phyloP scores from a whole-genome alignment of 176 grass and related monocot genomes.

The Lolium rigidum region DNA sequence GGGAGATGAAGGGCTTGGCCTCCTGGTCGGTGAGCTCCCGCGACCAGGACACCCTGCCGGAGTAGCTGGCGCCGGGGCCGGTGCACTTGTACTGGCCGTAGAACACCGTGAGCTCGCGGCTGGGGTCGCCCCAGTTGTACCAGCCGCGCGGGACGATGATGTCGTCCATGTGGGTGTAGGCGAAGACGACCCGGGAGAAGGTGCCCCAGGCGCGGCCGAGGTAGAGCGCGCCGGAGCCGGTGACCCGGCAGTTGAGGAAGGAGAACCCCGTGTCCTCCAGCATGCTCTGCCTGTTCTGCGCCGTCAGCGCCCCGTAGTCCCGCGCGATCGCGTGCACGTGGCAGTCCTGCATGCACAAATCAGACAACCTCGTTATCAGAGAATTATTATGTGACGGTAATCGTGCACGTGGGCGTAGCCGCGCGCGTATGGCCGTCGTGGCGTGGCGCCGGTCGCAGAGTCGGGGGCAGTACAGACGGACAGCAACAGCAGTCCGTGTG shows the following conservation, averaged over 20 bases:
- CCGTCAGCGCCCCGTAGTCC: constrained; percentile 90
- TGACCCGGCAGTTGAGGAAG: constrained; percentile 86
- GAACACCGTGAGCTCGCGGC: constrained; percentile 92
- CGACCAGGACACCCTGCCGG: constrained; percentile 75
- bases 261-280: constrained; percentile 96
- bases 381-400: too few relatives aligned
- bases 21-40: constrained; percentile 91
- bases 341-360: constrained; percentile 53
- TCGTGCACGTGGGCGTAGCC: constrained; percentile 18
- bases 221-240: constrained; percentile 87
- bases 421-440: not conserved
- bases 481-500: constrained; percentile 12
- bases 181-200: constrained; percentile 94
- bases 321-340: constrained; percentile 89
- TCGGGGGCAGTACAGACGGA: constrained; percentile 13
- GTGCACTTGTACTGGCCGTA: constrained; percentile 98
- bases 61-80: constrained; percentile 63
- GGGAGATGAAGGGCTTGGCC: constrained; percentile 80
- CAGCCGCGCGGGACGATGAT: constrained; percentile 87
- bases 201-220: constrained; percentile 88
- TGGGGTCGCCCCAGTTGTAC: constrained; percentile 94
- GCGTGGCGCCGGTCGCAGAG: not conserved
- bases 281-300: constrained; percentile 86
- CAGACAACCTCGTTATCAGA: too few relatives aligned
- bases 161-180: constrained; percentile 97